phyloP scores from a whole-genome alignment of 768 basidiomycete genomes.

The Tricholoma bakamatsutake region DNA sequence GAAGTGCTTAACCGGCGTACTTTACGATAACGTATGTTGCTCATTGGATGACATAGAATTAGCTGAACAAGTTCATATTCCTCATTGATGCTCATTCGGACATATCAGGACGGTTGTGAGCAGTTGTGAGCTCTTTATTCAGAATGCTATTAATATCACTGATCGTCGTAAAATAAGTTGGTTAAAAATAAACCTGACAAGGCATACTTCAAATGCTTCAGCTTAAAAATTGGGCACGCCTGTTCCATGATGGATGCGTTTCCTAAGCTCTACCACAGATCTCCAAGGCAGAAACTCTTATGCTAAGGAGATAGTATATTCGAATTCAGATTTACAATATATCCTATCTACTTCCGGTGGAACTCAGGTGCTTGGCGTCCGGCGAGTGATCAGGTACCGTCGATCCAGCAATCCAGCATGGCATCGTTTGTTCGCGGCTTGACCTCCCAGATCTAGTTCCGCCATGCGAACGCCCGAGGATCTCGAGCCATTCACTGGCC shows the following conservation, averaged over 20 bases:
- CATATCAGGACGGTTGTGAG: neutral
- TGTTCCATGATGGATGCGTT: neutral
- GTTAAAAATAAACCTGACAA: neutral
- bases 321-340: neutral
- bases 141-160: neutral
- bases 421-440: neutral
- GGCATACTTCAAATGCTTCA: neutral
- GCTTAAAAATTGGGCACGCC: neutral
- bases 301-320: neutral
- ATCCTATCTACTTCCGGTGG: neutral
- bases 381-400: neutral
- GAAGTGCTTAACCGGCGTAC: neutral
- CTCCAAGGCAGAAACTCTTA: neutral
- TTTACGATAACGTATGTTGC: neutral
- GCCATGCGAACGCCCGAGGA: neutral
- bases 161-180: neutral
- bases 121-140: neutral
- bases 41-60: neutral
- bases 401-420: neutral
- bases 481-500: neutral
- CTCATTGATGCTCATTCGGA: neutral
- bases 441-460: neutral
- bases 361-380: neutral
- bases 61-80: neutral
- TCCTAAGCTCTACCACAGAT: neutral